A percentile compares a stretch with the other conserved stretches of the same genome.
phyloP scores from a whole-genome alignment of 352 stramenopile genomes.

The Sclerospora graminicola region DNA sequence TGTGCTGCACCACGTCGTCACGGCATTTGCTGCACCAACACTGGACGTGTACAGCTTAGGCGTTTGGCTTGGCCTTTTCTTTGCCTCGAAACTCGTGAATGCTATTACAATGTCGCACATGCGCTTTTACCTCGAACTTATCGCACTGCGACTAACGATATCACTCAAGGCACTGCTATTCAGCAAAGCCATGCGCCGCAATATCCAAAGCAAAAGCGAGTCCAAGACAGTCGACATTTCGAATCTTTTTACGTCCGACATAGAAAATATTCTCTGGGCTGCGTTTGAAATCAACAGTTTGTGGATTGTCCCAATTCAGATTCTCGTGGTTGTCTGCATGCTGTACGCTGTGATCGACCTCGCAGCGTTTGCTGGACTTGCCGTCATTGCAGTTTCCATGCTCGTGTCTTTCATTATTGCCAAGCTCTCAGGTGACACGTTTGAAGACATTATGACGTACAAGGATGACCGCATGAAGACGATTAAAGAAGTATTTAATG shows the following conservation, averaged over 20 bases:
- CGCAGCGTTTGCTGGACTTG: constrained; percentile 32
- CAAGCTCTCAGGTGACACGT: constrained; percentile 30
- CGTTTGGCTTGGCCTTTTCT: constrained; percentile 37
- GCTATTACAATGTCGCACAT: constrained; percentile 17
- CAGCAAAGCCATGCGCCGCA: constrained; percentile 23
- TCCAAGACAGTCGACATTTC: constrained; percentile 52
- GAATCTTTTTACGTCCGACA: constrained; percentile 90
- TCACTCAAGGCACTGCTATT: constrained; percentile 33
- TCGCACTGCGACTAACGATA: constrained; percentile 20
- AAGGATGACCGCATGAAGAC: constrained; percentile 86
- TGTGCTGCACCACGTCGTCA: constrained; percentile 39
- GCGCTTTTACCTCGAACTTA: constrained; percentile 18
- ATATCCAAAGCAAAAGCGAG: constrained; percentile 10
- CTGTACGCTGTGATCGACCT: constrained; percentile 27
- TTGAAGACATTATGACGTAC: constrained; percentile 67
- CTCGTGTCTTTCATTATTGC: constrained; percentile 43
- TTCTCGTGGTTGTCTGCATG: constrained; percentile 22
- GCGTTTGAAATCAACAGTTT: constrained; percentile 31
- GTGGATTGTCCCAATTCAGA: constrained; percentile 37
- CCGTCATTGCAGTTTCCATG: constrained; percentile 20
- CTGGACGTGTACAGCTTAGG: constrained; percentile 20
- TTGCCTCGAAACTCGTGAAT: constrained; percentile 22
- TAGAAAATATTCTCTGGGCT: constrained; percentile 36
- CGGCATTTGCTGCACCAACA: neutral
- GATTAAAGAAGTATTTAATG: constrained; percentile 85